These are phyloP conservation scores for Trametes maxima DNA, from an alignment of 768 basidiomycete species.

Conservation along the genomic window DNA sequence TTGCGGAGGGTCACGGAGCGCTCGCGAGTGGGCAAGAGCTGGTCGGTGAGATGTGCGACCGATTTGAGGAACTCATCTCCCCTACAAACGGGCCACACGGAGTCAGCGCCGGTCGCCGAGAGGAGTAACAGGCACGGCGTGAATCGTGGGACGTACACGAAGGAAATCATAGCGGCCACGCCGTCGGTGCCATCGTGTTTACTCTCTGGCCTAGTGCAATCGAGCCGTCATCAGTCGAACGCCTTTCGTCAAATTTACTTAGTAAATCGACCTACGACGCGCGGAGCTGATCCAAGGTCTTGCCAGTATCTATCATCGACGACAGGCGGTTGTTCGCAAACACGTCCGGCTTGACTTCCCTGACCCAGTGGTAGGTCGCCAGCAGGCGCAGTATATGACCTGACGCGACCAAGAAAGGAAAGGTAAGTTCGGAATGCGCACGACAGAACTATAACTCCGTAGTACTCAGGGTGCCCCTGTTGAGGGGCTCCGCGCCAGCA, in stretches of 20 bases:
- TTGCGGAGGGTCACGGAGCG: constrained; percentile 2
- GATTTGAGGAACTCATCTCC: constrained; percentile 15
- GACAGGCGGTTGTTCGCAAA: constrained; percentile 74
- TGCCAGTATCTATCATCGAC: constrained; percentile 67
- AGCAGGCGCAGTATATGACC: constrained; percentile 74
- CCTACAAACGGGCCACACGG: not conserved
- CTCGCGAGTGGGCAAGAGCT: constrained; percentile 11
- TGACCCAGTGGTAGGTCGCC: constrained; percentile 74
- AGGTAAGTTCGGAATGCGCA: not conserved
- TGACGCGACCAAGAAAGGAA: constrained; percentile 26
- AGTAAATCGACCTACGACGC: constrained; percentile 33
- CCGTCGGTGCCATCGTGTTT: not conserved
- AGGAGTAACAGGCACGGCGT: constrained; percentile 49
- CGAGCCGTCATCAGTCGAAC: not conserved
- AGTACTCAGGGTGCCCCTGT: constrained; percentile 44
- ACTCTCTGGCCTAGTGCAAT: not conserved
- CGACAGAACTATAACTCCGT: constrained; percentile 38
- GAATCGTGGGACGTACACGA: constrained; percentile 31
- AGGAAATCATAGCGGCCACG: not conserved
- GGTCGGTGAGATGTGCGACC: constrained; percentile 5
- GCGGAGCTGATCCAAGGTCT: constrained; percentile 43
- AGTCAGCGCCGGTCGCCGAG: not conserved
- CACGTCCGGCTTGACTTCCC: constrained; percentile 67
- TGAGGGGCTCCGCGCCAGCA: not conserved
- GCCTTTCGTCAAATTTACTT: not conserved